Base-by-base conservation (phyloP, 768 basidiomycete genomes). In the Nidularia pulvinata region DNA sequence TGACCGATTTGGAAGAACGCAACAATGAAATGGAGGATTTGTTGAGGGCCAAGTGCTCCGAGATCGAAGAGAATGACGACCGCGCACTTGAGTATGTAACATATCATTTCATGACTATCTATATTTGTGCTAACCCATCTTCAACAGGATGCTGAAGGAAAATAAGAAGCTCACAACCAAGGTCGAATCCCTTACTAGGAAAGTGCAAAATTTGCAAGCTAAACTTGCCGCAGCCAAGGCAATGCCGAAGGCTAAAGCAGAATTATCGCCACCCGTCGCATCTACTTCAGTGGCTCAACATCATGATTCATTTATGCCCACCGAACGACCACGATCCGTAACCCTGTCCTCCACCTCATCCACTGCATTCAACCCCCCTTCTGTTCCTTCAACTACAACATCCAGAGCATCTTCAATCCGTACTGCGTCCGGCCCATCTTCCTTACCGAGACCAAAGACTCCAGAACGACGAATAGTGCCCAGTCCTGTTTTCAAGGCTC, bases 61-160 rank as follows among this genome's bases (percentile, higher is more conserved):
- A 93, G 69, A 90, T 93, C 52, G 91, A 93, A 63, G 89, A 88
- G 60, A 89, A 93, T 52, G 91, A 93, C 60, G 91, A 93, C 62
- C 82, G 82, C 35, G 82, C 85, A 49, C 81, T 93, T 55, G 88
- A 87, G 91, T 93, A 69, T 59, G 87, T 76, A 13, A 57, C 32
- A 7, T 37, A 30, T 44, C n/a, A 7, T 39, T 39, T 39, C 19
- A 19, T 39, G 37, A 39, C 37, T 39, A 22, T 47, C 42, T 45
- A 43, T 51, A 7, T 13, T 36, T 53, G 46, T 51, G 47, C 25
- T 58, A 50, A 56, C 53, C 13, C 57, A n/a, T 45, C 33, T 36
- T 34, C 33, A 50, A 19, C 59, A 93, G 91, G 59, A 82, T 89
- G 65, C 65, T 89, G 57, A 92, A 91, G 67, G 85, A 87, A 57